Percentiles rank a stretch among this genome's conserved stretches.
These are phyloP conservation scores for Solanum microdontum DNA, from an alignment of 257 asterid genomes.

Conservation along the genomic window DNA sequence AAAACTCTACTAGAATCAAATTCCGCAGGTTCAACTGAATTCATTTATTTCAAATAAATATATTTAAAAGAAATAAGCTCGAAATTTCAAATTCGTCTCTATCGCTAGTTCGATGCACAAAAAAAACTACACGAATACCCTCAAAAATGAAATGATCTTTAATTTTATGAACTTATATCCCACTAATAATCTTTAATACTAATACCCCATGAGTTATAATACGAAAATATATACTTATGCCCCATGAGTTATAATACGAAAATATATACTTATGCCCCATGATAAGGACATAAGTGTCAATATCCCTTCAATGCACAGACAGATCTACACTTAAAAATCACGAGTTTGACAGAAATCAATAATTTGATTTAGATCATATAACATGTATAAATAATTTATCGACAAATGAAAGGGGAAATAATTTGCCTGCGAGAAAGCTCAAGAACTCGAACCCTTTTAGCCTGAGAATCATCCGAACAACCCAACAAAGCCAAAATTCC, in stretches of 20 bases:
- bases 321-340: background rate
- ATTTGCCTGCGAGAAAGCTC: constrained; percentile 94
- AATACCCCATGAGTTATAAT: too few relatives aligned
- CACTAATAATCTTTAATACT: background rate
- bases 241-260: too few relatives aligned
- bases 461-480: constrained; percentile 82
- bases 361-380: too few relatives aligned
- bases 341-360: background rate
- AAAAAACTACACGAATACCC: background rate
- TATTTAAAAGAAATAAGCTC: background rate
- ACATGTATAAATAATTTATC: background rate
- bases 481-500: constrained; percentile 92
- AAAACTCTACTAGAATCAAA: background rate
- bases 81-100: background rate
- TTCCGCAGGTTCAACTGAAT: background rate
- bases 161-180: background rate
- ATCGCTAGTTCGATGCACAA: background rate
- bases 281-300: background rate
- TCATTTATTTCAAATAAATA: background rate
- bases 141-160: background rate
- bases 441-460: constrained; percentile 90
- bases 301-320: background rate
- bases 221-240: too few relatives aligned
- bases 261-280: too few relatives aligned
- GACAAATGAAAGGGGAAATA: background rate